Evolutionary conservation across 2,329 filamentous ascomycete species (phyloP).

Genomic region (Epichloe hybrida): DNA sequence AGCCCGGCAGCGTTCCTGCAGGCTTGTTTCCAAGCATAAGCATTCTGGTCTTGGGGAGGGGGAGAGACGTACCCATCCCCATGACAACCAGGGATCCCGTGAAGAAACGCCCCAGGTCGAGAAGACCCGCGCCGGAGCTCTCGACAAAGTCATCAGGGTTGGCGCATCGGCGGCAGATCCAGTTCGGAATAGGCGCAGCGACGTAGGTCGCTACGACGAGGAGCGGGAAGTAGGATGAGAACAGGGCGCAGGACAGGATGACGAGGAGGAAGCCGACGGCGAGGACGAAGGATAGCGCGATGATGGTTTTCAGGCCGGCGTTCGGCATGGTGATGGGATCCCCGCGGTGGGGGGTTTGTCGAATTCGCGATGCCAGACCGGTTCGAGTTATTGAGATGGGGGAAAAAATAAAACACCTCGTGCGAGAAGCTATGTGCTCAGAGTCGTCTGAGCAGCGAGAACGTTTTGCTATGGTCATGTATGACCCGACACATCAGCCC

Average conservation of each 20-base stretch:
- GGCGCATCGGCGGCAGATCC: slow-evolving; percentile 78
- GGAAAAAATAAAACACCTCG: no score
- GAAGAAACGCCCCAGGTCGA: slow-evolving; percentile 86
- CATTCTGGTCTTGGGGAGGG: not conserved
- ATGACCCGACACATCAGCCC: no score
- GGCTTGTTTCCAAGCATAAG: no score
- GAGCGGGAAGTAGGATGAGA: slow-evolving; percentile 86
- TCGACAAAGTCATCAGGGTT: slow-evolving; percentile 92
- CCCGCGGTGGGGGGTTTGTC: slow-evolving; percentile 6
- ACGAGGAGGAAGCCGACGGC: slow-evolving; percentile 98
- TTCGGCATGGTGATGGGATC: slow-evolving; percentile 41
- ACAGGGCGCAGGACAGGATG: slow-evolving; percentile 93
- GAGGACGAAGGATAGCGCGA: slow-evolving; percentile 95
- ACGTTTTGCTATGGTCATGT: not conserved
- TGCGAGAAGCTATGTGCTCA: no score
- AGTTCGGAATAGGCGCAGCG: slow-evolving; percentile 87
- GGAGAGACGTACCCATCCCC: slow-evolving; percentile 70
- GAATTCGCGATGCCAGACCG: not conserved
- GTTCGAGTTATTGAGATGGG: no score
- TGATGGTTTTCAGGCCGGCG: slow-evolving; percentile 97
- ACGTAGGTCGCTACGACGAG: slow-evolving; percentile 94
- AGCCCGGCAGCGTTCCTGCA: no score
- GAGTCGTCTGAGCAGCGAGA: no score
- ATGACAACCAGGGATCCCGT: slow-evolving; percentile 95
- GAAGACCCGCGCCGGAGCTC: slow-evolving; percentile 68